These are phyloP conservation scores for Fusarium odoratissimum DNA, from an alignment of 2,329 filamentous ascomycete species.

Conservation along the genomic window DNA sequence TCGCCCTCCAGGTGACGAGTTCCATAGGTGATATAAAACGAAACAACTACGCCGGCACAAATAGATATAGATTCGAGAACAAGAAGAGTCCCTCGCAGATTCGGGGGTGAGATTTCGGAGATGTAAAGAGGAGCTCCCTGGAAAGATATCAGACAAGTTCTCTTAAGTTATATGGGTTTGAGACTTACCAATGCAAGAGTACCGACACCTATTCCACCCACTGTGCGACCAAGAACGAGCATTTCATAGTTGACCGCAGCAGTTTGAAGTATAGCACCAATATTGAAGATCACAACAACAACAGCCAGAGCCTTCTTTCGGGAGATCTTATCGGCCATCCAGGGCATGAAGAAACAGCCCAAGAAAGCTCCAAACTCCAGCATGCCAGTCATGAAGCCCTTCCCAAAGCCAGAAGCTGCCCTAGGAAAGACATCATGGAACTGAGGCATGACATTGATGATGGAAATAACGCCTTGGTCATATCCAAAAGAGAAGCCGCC, in stretches of 20 bases:
- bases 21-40: slow-evolving; percentile 66
- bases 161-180: not conserved
- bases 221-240: slow-evolving; percentile 40
- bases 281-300: slow-evolving; percentile 39
- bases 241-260: slow-evolving; percentile 27
- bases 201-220: slow-evolving; percentile 58
- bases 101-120: slow-evolving; percentile 61
- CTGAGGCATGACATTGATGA: slow-evolving; percentile 58
- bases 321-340: slow-evolving; percentile 40
- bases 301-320: slow-evolving; percentile 42
- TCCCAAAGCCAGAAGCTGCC: slow-evolving; percentile 51
- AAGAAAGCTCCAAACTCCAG: slow-evolving; percentile 64
- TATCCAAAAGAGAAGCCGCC: not conserved
- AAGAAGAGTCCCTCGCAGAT: slow-evolving; percentile 60
- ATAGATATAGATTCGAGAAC: slow-evolving; percentile 58
- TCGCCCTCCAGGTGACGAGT: slow-evolving; percentile 47
- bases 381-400: slow-evolving; percentile 54
- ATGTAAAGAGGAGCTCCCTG: slow-evolving; percentile 58
- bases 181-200: slow-evolving; percentile 55
- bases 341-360: slow-evolving; percentile 45
- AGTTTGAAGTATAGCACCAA: slow-evolving; percentile 42
- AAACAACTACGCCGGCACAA: slow-evolving; percentile 56
- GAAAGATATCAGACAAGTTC: not conserved
- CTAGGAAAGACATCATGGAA: slow-evolving; percentile 53
- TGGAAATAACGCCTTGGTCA: slow-evolving; percentile 52